Conservation (phyloP, 1,284 basidiomycete genomes). For the Austroboletus novae-zelandiae region DNA sequence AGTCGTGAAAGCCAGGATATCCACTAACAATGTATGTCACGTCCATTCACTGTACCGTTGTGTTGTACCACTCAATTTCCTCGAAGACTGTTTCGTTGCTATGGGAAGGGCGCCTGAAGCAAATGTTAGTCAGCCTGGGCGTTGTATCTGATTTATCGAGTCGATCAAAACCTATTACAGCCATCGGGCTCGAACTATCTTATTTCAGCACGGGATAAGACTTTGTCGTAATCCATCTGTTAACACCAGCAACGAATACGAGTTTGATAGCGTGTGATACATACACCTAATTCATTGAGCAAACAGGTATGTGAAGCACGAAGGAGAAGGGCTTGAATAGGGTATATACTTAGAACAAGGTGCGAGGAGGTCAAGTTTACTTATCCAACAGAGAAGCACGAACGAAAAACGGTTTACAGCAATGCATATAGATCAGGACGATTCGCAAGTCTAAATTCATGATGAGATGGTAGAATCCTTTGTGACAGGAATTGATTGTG, state of each 20-base stretch:
- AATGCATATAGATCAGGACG: slow-evolving; percentile 11
- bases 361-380: slow-evolving; percentile 13
- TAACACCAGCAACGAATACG: slow-evolving; percentile 8
- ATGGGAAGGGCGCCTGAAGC: slow-evolving; percentile 92
- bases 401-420: slow-evolving; percentile 12
- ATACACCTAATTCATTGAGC: slow-evolving; percentile 13
- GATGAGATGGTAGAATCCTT: slow-evolving; percentile 30
- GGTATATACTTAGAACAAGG: slow-evolving; percentile 26
- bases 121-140: slow-evolving; percentile 87
- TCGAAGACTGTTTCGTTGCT: slow-evolving; percentile 81
- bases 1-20: slow-evolving; percentile 86
- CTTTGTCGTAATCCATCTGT: neutral
- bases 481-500: slow-evolving; percentile 26
- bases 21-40: slow-evolving; percentile 76
- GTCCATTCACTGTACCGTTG: neutral
- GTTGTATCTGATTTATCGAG: slow-evolving; percentile 87
- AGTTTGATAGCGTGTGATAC: slow-evolving; percentile 21
- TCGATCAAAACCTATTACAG: slow-evolving; percentile 79
- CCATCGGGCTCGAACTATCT: slow-evolving; percentile 86
- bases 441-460: slow-evolving; percentile 10
- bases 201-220: slow-evolving; percentile 79
- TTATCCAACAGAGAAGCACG: slow-evolving; percentile 21
- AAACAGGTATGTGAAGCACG: slow-evolving; percentile 21
- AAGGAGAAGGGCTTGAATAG: slow-evolving; percentile 13
- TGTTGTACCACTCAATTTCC: slow-evolving; percentile 10